phyloP scores from a whole-genome alignment of 495 filamentous ascomycete genomes.

The Bacidia gigantensis region DNA sequence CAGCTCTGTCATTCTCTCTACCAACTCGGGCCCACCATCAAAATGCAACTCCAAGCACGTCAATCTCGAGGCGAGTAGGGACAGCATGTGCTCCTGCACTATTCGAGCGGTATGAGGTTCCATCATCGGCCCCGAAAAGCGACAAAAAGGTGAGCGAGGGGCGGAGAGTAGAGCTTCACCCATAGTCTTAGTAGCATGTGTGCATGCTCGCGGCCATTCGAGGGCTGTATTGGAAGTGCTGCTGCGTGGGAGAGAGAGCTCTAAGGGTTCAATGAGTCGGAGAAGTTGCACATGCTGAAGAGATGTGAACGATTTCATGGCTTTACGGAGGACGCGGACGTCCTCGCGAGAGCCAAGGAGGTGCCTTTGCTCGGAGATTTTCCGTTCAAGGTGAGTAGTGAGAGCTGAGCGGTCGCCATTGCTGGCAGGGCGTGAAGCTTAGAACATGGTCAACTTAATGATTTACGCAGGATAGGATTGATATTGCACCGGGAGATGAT shows the following conservation, averaged over 20 bases:
- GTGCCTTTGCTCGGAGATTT: constrained; percentile 29
- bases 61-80: constrained; percentile 39
- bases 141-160: constrained; percentile 35
- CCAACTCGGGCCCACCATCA: constrained; percentile 40
- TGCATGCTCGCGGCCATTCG: constrained; percentile 51
- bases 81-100: constrained; percentile 35
- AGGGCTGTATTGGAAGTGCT: constrained; percentile 40
- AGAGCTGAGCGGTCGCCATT: background rate
- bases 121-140: constrained; percentile 52
- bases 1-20: constrained; percentile 38
- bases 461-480: too few relatives aligned
- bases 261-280: constrained; percentile 41
- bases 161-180: constrained; percentile 42
- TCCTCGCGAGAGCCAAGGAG: constrained; percentile 30
- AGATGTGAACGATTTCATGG: constrained; percentile 41
- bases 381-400: constrained; percentile 23
- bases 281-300: constrained; percentile 55
- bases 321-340: constrained; percentile 35
- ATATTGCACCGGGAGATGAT: background rate
- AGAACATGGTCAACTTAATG: constrained; percentile 6
- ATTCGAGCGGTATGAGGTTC: constrained; percentile 43
- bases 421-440: background rate
- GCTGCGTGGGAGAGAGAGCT: constrained; percentile 44
- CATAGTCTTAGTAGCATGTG: constrained; percentile 45
- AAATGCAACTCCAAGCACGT: constrained; percentile 48